phyloP scores from a whole-genome alignment of 2,329 filamentous ascomycete genomes.

The Colletotrichum karsti region DNA sequence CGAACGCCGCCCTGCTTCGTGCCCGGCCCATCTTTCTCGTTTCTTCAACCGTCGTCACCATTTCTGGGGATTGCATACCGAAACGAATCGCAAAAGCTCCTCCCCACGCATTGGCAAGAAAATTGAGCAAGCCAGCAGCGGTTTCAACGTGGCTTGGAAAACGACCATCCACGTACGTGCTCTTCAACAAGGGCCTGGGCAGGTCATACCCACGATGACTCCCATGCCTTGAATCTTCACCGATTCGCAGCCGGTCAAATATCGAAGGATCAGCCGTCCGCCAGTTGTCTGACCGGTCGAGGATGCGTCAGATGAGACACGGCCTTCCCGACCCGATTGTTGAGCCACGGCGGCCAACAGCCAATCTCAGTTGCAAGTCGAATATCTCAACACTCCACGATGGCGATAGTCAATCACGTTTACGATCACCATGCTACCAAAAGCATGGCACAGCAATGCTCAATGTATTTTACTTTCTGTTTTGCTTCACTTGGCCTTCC shows the following conservation, averaged over 20 bases:
- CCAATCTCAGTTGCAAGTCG: not conserved
- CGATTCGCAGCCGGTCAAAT: too few species aligned
- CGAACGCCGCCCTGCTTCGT: not conserved
- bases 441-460: not conserved
- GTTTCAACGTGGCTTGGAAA: not conserved
- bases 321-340: not conserved
- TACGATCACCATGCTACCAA: not conserved
- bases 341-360: not conserved
- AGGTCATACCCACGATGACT: not conserved
- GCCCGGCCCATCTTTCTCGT: not conserved
- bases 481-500: not conserved
- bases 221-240: too few species aligned
- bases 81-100: not conserved
- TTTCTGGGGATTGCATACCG: not conserved
- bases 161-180: slow-evolving; percentile 11
- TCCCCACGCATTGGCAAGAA: not conserved
- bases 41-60: not conserved
- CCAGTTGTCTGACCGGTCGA: not conserved
- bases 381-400: not conserved
- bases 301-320: not conserved
- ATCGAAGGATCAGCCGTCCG: too few species aligned
- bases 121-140: too few species aligned
- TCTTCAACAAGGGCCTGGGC: not conserved
- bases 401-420: not conserved
- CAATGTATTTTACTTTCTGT: not conserved